Base-by-base conservation (phyloP, 305 asterid species). In the Plantago rigida region DNA sequence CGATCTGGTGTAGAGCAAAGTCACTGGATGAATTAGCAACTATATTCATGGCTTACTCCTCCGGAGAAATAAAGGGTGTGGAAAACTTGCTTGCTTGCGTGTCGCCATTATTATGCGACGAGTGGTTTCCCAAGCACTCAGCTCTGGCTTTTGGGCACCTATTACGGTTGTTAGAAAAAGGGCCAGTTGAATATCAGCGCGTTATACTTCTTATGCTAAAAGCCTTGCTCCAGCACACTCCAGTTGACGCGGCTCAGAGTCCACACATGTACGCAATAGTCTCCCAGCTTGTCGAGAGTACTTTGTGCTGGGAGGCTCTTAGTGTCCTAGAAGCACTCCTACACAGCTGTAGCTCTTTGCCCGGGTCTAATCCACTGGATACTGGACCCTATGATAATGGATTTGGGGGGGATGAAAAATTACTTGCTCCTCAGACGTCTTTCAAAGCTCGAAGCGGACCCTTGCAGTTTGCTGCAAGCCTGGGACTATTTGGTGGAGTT, bases 381-480 rank as follows among this genome's bases (percentile, higher is more conserved):
- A 70, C 82, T 0, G 81, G 78, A n/a, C 67, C 80, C 12, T 79
- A 72, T n/a, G 99, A 88, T 79, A 93, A 85, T n/a, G 97, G 96
- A 15, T 82, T 71, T 56, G 78, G 75, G 47, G 81, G 73, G 9
- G 99, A 89, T 0, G 97, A 86, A 26, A 93, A 87, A 80, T 34
- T 78, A 63, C 79, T 87, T 46, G 95, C 81, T 9, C 87, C 96
- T 59, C 96, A 87, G 68, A 76, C 92, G 60, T 93, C 99, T 36
- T 89, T 89, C 48, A 93, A 89, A 75, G 95, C 99, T 49, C 89
- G 97, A 34, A 93, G 99, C 14, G 99, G 99, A 22, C 97, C 99
- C 0, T 65, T 87, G 71, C 99, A 87, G 82, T 89, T 84, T 68
- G 83, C 85, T 4, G 74, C 84, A 29, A 92, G 85, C 3, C 62